These are phyloP conservation scores for Myriangium duriaei DNA, from an alignment of 2,329 filamentous ascomycete species.

Conservation along the genomic window DNA sequence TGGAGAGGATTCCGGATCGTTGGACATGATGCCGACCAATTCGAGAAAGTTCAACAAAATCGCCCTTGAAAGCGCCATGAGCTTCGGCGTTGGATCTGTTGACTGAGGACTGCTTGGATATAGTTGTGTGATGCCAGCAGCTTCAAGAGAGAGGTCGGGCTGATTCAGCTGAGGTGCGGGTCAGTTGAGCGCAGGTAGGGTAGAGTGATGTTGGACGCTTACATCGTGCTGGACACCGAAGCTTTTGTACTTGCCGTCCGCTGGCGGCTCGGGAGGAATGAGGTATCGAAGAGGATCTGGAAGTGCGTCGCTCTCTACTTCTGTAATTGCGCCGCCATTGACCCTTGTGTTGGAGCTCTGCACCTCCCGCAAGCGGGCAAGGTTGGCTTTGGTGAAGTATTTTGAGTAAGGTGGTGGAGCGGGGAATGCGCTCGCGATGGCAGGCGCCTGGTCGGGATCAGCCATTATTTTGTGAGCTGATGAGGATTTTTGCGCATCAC, in stretches of 20 bases:
- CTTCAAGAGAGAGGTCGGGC: slow-evolving; percentile 53
- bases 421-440: slow-evolving; percentile 55
- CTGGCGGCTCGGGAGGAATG: slow-evolving; percentile 67
- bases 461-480: slow-evolving; percentile 38
- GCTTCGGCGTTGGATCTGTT: slow-evolving; percentile 37
- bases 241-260: slow-evolving; percentile 55
- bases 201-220: slow-evolving; percentile 16
- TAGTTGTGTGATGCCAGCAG: slow-evolving; percentile 59
- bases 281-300: slow-evolving; percentile 64
- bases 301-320: slow-evolving; percentile 33
- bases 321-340: slow-evolving; percentile 11
- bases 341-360: slow-evolving; percentile 19
- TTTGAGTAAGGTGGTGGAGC: slow-evolving; percentile 84
- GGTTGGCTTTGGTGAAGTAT: slow-evolving; percentile 67
- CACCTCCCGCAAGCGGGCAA: slow-evolving; percentile 39
- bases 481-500: too few relatives aligned
- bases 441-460: slow-evolving; percentile 37
- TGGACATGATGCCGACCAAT: slow-evolving; percentile 57
- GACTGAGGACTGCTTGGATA: slow-evolving; percentile 31
- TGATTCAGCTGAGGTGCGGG: slow-evolving; percentile 41
- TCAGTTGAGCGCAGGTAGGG: slow-evolving; percentile 1
- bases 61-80: slow-evolving; percentile 68
- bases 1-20: slow-evolving; percentile 50
- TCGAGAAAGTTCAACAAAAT: slow-evolving; percentile 82
- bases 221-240: slow-evolving; percentile 59